phyloP scores from a whole-genome alignment of 169 alveolate species.

The Eimeria tenella region DNA sequence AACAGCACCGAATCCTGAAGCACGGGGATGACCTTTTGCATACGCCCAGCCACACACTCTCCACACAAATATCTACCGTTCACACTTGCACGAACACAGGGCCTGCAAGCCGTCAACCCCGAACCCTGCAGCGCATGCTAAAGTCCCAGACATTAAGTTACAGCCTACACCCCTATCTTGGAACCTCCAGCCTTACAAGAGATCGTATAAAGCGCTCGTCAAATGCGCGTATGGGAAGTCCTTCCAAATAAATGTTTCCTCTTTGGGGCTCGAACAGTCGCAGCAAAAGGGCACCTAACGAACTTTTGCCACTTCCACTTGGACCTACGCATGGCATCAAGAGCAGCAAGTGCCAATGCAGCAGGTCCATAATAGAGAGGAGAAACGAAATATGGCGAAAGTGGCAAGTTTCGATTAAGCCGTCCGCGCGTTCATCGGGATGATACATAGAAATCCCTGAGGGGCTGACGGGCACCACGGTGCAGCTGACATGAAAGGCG shows the following conservation, averaged over 20 bases:
- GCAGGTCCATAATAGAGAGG: neutral
- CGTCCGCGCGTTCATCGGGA: neutral
- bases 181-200: constrained; percentile 82
- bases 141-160: too few species aligned
- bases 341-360: neutral
- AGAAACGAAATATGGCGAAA: too few species aligned
- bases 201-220: constrained; percentile 53
- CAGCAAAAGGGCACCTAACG: constrained; percentile 83
- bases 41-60: neutral
- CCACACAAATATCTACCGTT: neutral
- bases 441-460: neutral
- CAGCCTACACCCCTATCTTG: too few species aligned
- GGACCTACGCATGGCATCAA: constrained; percentile 83
- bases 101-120: neutral
- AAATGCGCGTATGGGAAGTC: constrained; percentile 25
- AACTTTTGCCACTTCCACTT: constrained; percentile 92
- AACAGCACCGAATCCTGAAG: constrained; percentile 2
- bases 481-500: too few species aligned
- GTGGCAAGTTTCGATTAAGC: too few species aligned
- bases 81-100: neutral
- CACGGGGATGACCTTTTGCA: neutral
- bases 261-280: constrained; percentile 86
- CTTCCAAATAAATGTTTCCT: constrained; percentile 90
- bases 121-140: neutral
- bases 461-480: neutral